Base-by-base conservation (phyloP, 257 asterid genomes). In the Schizonepeta tenuifolia region DNA sequence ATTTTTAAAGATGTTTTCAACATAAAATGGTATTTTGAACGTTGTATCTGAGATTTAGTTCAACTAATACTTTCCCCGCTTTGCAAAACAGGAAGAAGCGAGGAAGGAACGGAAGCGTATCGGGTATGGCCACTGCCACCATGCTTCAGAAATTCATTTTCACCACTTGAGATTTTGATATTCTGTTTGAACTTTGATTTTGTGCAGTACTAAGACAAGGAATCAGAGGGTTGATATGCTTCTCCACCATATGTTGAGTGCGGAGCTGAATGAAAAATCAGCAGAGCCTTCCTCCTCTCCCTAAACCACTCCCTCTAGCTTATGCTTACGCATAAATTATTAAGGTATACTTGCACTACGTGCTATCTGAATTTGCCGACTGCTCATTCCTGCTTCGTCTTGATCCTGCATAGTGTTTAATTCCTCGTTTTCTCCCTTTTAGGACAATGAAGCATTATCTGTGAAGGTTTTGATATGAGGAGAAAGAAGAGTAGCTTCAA, bases 241-340 rank as follows among this genome's bases (percentile, higher is more conserved):
- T 70, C 98, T 93, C 81, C 98, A 93, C 86, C 98, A 86, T 68
- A 93, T 93, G 94, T 74, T 93, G 84, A 93, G 97, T 36, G 79
- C 96, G 9, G 97, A 91, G 84, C 94, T 91, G 36, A 20, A 51
- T 5, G 57, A 50, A 67, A 80, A 38, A 53, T 74, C 90, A 13
- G 80, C 40, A 4, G 59, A 9, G 58, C 7, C 77, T 65, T 1
- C 80, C 21, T 60, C 90, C 7, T 4, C 84, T 55, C 78, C 92
- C n/a, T 84, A 72, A 73, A 68, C 49, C 57, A 20, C 21, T 33
- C 31, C 31, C n/a, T 6, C 53, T 54, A 51, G 36, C 33, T 12
- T 38, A 20, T 33, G 59, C 24, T 14, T 12, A 11, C 17, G 21
- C 40, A 7, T 58, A 40, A 1, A 13, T 74, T 50, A 8, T 74